Base-by-base conservation (phyloP, 495 filamentous ascomycete genomes). In the Trichocladium uniseriatum region DNA sequence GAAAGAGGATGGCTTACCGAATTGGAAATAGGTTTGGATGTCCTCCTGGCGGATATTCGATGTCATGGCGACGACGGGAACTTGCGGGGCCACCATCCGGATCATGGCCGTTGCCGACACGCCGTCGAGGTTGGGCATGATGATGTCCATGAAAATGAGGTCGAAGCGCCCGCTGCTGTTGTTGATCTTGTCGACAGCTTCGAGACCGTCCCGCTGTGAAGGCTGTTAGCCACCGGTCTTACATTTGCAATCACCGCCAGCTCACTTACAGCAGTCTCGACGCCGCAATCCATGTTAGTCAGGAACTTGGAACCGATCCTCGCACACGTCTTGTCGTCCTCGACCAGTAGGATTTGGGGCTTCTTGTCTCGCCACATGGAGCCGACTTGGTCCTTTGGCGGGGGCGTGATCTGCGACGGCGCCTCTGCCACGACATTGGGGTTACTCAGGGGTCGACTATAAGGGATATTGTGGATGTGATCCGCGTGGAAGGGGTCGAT, bases 31-130 rank as follows among this genome's bases (percentile, higher is more conserved):
- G 68, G 91, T 90, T 54, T 89, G 83, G 47, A 98, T 95, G 64
- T 98, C 92, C 60, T 97, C 91, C 52, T 88, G 89, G 37, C 94
- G 81, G 51, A 97, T 97, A 58, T 97, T 98, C 16, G 92, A 95
- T 21, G 92, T 97, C 92, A 98, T 96, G 43, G 92, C 94, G 51
- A 98, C 87, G 57, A 97, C 92, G 13, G 92, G 92, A 15, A 88
- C 89, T 18, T 80, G 75, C 20, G 72, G 76, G 54, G 91, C 82
- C 55, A 90, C 86, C 63, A 95, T 87, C 47, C 94, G 84, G 53
- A 98, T 95, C 49, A 94, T 80, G 60, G 89, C 86, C 40, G 89
- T 95, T 20, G 92, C 92, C 9, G 89, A 94, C 24, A 96, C 89
- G 42, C 92, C 92, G 61, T 97, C 92, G 15, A 98, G 73, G 59